A percentile compares a stretch with the other conserved stretches of the same genome.
Evolutionary conservation across 768 basidiomycete species (phyloP).

Genomic region (Podaxis sp.): DNA sequence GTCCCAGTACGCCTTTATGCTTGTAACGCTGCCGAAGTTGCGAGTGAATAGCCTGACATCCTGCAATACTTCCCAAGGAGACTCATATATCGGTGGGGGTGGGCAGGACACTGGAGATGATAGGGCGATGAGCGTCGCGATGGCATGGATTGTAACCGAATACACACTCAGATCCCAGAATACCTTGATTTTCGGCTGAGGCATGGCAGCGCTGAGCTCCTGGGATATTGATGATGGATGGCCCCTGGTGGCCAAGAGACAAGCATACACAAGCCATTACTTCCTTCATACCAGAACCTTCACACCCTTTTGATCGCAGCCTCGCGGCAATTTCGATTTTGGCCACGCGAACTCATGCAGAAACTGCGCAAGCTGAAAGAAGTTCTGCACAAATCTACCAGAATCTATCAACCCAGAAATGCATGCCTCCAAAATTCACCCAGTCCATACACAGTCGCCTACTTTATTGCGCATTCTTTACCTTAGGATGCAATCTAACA

Average conservation of each 20-base stretch:
- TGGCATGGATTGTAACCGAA: background rate
- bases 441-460: background rate
- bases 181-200: conserved; percentile 5
- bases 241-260: too few species aligned
- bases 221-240: too few species aligned
- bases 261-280: too few species aligned
- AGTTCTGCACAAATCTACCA: too few species aligned
- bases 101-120: conserved; percentile 4
- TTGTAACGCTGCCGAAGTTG: conserved; percentile 7
- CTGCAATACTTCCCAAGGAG: conserved; percentile 8
- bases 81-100: conserved; percentile 2
- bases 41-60: conserved; percentile 2
- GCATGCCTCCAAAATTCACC: too few species aligned
- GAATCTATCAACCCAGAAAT: too few species aligned
- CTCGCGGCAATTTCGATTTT: too few species aligned
- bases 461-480: background rate
- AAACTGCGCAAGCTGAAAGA: too few species aligned
- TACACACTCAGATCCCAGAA: conserved; percentile 17
- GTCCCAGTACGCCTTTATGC: conserved; percentile 15
- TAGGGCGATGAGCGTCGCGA: background rate
- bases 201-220: background rate
- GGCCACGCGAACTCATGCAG: too few species aligned
- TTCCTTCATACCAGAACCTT: too few species aligned
- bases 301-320: too few species aligned
- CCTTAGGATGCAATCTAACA: background rate